Base-by-base conservation (phyloP, 306 rosid species). In the Sophora flavescens region DNA sequence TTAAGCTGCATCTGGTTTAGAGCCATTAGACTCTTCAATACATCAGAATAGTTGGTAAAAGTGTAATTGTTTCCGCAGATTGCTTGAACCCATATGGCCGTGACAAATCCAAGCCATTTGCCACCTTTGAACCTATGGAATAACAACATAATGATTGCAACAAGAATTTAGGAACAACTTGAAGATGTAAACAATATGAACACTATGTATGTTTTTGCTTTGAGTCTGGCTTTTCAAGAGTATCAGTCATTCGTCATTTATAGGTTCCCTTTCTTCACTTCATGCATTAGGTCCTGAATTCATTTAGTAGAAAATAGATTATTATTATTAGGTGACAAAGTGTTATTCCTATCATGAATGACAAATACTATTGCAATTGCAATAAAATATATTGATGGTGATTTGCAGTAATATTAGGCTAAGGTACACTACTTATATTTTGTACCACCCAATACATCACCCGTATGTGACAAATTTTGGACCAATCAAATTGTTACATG, bases 61-160 rank as follows among this genome's bases (percentile, higher is more conserved):
- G 86, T 82, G 53, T 81, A 84, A 14, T 82, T 84, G 74, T 81
- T 87, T 77, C 90, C 90, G 4, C 81, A 65, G 9, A 81, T 77
- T 67, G 88, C 77, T 77, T 87, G 90, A 42, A 87, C 86, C 88
- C 90, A 84, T 18, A 84, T 82, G 14, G 88, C 86, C 0, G 86
- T 68, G 2, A 87, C 90, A 63, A 87, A 64, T 53, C 86, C 88
- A 9, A 87, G 5, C 90, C 90, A 87, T 84, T 84, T 84, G 11
- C 32, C 82, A 36, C 68, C 58, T 14, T 45, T 28, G 61, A 75
- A 22, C 41, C 60, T 42, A 42, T 58, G 8, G 15, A 76, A 81
- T 59, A 68, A 74, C 32, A 28, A 48, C 80, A 80, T 80, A n/a
- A n/a, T 66, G 54, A 74, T 65, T 3, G 8, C 44, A 64, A 42